phyloP scores from a whole-genome alignment of 495 filamentous ascomycete species.

The Barbatosphaeria neglecta region DNA sequence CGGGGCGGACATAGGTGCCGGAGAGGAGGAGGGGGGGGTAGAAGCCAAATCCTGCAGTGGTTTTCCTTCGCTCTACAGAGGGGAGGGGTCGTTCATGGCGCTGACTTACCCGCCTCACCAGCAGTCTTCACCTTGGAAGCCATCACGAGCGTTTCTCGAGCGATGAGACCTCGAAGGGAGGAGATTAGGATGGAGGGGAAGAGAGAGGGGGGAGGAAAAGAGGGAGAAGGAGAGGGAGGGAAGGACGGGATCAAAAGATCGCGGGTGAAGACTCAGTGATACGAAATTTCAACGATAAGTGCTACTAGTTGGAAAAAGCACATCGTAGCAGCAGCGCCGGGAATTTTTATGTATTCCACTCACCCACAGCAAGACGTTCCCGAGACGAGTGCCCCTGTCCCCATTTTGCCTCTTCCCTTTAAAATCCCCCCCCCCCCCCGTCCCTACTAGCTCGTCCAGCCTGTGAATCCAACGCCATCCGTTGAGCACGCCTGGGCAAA shows the following conservation, averaged over 20 bases:
- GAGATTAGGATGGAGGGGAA: too few relatives aligned
- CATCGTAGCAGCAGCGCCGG: neutral
- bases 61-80: neutral
- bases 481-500: neutral
- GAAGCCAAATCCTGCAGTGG: neutral
- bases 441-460: too few relatives aligned
- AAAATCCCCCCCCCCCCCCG: too few relatives aligned
- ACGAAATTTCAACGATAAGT: too few relatives aligned
- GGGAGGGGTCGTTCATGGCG: neutral
- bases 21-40: neutral
- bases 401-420: too few relatives aligned
- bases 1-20: neutral
- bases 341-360: neutral
- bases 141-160: neutral
- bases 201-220: conserved; percentile 2
- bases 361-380: too few relatives aligned
- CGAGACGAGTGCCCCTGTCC: too few relatives aligned
- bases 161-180: too few relatives aligned
- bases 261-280: neutral
- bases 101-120: neutral
- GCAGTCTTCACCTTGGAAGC: neutral
- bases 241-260: neutral
- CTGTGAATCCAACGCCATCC: too few relatives aligned
- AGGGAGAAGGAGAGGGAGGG: neutral
- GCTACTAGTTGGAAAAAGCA: too few relatives aligned